Evolutionary conservation across 495 filamentous ascomycete genomes (phyloP).

Genomic region (Cercophora sp.): DNA sequence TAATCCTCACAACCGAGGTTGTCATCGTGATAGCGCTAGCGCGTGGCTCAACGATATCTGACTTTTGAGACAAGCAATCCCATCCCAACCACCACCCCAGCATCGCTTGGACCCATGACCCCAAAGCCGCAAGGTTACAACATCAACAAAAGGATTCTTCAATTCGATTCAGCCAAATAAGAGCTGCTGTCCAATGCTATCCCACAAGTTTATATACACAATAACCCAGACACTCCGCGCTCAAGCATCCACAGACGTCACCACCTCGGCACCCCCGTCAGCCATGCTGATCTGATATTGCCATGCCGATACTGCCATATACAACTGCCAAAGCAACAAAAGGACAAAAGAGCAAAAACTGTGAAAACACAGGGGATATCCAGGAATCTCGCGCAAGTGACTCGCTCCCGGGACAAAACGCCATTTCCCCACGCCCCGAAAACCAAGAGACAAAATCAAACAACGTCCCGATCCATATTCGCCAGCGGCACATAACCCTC

Average conservation of each 20-base stretch:
- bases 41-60: no score
- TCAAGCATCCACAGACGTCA: no score
- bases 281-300: neutral
- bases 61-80: neutral
- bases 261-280: neutral
- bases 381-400: no score
- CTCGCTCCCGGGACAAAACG: no score
- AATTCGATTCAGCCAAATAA: neutral
- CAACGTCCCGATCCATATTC: slow-evolving; percentile 33
- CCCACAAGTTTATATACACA: neutral
- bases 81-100: neutral
- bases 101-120: neutral
- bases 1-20: no score
- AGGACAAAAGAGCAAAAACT: no score
- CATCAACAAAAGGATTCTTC: neutral
- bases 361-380: no score
- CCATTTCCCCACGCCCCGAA: no score
- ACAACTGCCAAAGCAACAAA: no score
- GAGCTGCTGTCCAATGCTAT: neutral
- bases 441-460: neutral
- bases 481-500: slow-evolving; percentile 58
- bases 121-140: neutral
- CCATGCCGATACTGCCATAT: neutral
- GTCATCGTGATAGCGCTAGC: no score
- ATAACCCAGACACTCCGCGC: no score